Evolutionary conservation across 352 stramenopile species (phyloP).

Genomic region (Saprolegnia parasitica): DNA sequence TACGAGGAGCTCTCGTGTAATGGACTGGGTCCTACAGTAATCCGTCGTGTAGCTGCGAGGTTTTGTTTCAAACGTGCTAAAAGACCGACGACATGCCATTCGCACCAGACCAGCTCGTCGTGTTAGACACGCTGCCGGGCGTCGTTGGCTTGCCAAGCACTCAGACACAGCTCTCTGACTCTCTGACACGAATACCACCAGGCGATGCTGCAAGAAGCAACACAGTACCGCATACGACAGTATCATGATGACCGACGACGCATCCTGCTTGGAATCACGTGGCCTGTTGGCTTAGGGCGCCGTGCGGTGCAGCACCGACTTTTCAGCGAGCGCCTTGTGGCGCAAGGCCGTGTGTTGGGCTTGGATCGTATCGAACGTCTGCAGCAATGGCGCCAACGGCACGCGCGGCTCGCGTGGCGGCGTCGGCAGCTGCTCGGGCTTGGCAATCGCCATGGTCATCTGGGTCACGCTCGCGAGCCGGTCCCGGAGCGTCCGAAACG

Average conservation of each 20-base stretch:
- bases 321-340: constrained; percentile 17
- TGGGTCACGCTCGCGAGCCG: constrained; percentile 80
- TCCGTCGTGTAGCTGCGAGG: too few species aligned
- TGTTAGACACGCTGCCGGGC: too few species aligned
- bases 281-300: neutral
- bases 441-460: constrained; percentile 79
- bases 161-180: too few species aligned
- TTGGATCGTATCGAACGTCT: constrained; percentile 72
- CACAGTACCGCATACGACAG: too few species aligned
- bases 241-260: neutral
- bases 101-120: too few species aligned
- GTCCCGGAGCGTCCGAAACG: constrained; percentile 78
- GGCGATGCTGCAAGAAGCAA: too few species aligned
- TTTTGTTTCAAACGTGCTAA: too few species aligned
- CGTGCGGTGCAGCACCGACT: constrained; percentile 22
- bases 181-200: too few species aligned
- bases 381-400: constrained; percentile 51
- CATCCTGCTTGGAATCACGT: neutral
- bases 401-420: constrained; percentile 33
- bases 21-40: too few species aligned
- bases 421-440: constrained; percentile 51
- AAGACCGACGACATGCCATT: too few species aligned
- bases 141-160: too few species aligned
- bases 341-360: constrained; percentile 45
- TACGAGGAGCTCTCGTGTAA: too few species aligned